Evolutionary conservation across 2,329 filamentous ascomycete species (phyloP), one percentile per base, ranked within the genome.

Genomic region (Zymoseptoria tritici): DNA sequence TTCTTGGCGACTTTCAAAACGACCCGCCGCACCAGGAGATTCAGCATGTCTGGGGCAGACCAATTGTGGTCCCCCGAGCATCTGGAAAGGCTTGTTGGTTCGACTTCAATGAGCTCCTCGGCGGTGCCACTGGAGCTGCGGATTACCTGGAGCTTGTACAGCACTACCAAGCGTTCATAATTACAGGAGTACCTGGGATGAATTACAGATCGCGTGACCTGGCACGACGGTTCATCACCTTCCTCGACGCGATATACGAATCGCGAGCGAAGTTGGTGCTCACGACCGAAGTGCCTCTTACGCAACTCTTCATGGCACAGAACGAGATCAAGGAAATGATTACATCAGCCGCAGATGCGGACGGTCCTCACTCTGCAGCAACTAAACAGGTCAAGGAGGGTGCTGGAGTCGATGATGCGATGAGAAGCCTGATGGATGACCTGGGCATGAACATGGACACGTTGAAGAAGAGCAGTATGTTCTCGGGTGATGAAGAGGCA

Each of bases 161-260:
- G 59, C 87, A 87, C 66, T 99, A 97, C 74, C 88, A 97, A 62
- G 87, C 92, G 1, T 97, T 99, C 70, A 85, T 99, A 64, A 84
- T 99, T 9, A 96, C 91, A 0, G 89, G 92, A 56, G 86, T 97
- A 1, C 94, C 94, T 0, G 90, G 88, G 5, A 97, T 99, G 94
- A 94, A 88, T 49, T 84, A 91, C 65, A 85, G 85, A 57, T 85
- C 91, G 70, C 85, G 94, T 20, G 94, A 99, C 76, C 81, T 96
- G 49, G 94, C 94, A 0, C 81, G 94, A 11, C 83, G 94, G 4
- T 97, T 99, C 75, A 99, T 66, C 56, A 66, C 64, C 5, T 79
- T 94, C 1, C 81, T 99, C 65, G 94, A 99, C 73, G 93, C 94
- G 5, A 88, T 97, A 4, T 99, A 99, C 72, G 94, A 99, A 75